Evolutionary conservation across 352 stramenopile species (phyloP).

Genomic region (Phytophthora colocasiae): DNA sequence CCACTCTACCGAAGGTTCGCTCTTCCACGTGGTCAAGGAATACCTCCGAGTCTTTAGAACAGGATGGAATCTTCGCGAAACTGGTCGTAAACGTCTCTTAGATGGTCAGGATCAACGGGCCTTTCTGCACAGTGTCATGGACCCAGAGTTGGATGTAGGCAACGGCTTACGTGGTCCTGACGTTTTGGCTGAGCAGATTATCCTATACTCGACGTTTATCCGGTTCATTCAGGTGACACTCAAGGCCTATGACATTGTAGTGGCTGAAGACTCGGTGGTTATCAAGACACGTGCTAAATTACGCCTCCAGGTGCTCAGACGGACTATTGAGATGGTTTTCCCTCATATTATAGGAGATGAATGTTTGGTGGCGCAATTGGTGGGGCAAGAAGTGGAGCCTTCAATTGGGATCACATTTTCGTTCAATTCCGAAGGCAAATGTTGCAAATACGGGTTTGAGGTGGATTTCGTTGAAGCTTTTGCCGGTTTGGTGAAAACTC

Average conservation of each 20-base stretch:
- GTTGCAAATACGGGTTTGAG: conserved; percentile 24
- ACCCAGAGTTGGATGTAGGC: conserved; percentile 32
- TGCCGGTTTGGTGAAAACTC: conserved; percentile 39
- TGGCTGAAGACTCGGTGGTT: conserved; percentile 22
- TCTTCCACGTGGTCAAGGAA: conserved; percentile 12
- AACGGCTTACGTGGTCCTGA: conserved; percentile 40
- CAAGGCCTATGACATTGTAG: conserved; percentile 6
- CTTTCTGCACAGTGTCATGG: too few species aligned
- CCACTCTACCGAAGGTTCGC: conserved; percentile 13
- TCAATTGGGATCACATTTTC: conserved; percentile 11
- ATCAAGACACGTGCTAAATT: conserved; percentile 9
- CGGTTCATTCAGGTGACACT: conserved; percentile 46
- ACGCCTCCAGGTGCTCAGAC: conserved; percentile 27
- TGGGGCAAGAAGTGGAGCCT: conserved; percentile 11
- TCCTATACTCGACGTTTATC: conserved; percentile 51
- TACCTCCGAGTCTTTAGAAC: conserved; percentile 29
- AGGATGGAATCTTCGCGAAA: conserved; percentile 1
- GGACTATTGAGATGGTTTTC: conserved; percentile 32
- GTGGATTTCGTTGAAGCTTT: conserved; percentile 40
- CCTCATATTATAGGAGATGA: conserved; percentile 32
- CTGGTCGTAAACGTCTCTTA: conserved; percentile 3
- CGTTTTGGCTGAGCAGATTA: conserved; percentile 34
- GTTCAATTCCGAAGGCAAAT: conserved; percentile 24
- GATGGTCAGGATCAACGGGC: conserved; percentile 22
- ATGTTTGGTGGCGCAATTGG: too few species aligned